A percentile compares a stretch with the other conserved stretches of the same genome.
These are phyloP conservation scores for Cystoderma amianthinum DNA, from an alignment of 768 basidiomycete species.

Conservation along the genomic window DNA sequence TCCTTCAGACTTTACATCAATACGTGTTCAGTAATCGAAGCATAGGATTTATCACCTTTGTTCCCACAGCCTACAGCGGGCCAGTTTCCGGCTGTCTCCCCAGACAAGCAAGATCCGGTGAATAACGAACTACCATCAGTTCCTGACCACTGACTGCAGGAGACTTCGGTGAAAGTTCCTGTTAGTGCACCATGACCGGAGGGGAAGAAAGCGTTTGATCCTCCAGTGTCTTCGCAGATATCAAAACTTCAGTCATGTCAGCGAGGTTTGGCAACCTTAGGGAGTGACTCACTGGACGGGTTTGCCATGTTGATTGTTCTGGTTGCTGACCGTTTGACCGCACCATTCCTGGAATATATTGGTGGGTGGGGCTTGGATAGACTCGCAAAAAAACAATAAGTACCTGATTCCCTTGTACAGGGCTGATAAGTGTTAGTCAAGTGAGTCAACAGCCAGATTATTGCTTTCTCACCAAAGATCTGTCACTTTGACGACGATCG, in stretches of 20 bases:
- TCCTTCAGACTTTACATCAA: not conserved
- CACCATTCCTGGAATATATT: slow-evolving; percentile 41
- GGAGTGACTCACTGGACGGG: slow-evolving; percentile 39
- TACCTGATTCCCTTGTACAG: slow-evolving; percentile 37
- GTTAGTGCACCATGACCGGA: slow-evolving; percentile 46
- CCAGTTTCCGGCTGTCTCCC: slow-evolving; percentile 44
- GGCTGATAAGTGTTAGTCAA: slow-evolving; percentile 20
- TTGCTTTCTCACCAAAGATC: slow-evolving; percentile 26
- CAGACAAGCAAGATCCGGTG: slow-evolving; percentile 43
- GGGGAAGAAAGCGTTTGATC: slow-evolving; percentile 46
- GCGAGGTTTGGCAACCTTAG: not conserved
- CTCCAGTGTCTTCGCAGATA: slow-evolving; percentile 54
- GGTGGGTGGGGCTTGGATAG: not conserved
- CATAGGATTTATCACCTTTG: slow-evolving; percentile 39
- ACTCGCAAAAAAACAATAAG: too few species aligned
- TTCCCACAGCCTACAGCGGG: slow-evolving; percentile 47
- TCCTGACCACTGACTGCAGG: slow-evolving; percentile 52
- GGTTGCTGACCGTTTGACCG: slow-evolving; percentile 36
- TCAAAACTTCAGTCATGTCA: slow-evolving; percentile 36
- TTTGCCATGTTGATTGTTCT: slow-evolving; percentile 32
- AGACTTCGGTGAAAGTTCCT: slow-evolving; percentile 47
- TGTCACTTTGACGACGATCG: slow-evolving; percentile 47
- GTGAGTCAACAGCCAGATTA: not conserved
- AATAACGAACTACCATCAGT: slow-evolving; percentile 39
- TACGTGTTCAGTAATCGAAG: not conserved